These are phyloP conservation scores for Pseudocercospora eumusae DNA, from an alignment of 2,329 filamentous ascomycete species.

Conservation along the genomic window DNA sequence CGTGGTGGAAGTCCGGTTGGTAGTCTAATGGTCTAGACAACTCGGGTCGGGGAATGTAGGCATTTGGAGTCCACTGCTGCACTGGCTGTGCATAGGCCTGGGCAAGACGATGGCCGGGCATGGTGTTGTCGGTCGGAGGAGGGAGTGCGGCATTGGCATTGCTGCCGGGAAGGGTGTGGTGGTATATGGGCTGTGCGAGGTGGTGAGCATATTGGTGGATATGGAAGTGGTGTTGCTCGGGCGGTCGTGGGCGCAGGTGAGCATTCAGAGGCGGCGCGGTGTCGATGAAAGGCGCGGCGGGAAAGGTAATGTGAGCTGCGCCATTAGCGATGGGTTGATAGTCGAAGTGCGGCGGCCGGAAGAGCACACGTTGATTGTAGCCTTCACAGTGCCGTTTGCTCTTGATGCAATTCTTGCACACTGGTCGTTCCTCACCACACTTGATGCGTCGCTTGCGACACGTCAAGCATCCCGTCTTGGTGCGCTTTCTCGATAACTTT, in stretches of 20 bases:
- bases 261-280: slow-evolving; percentile 8
- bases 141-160: background rate
- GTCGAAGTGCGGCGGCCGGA: slow-evolving; percentile 70
- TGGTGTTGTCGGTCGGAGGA: background rate
- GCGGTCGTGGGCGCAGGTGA: slow-evolving; percentile 22
- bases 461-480: slow-evolving; percentile 90
- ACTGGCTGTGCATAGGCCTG: slow-evolving; percentile 5
- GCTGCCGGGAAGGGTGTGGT: background rate
- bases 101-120: background rate
- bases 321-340: slow-evolving; percentile 53
- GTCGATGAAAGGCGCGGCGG: slow-evolving; percentile 29
- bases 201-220: slow-evolving; percentile 8
- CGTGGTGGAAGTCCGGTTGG: slow-evolving; percentile 8
- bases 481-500: slow-evolving; percentile 59
- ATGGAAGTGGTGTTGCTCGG: slow-evolving; percentile 13
- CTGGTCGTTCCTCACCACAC: slow-evolving; percentile 86
- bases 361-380: slow-evolving; percentile 77
- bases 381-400: slow-evolving; percentile 82
- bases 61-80: slow-evolving; percentile 22
- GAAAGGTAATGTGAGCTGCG: slow-evolving; percentile 42
- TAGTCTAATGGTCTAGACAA: slow-evolving; percentile 28
- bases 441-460: slow-evolving; percentile 95
- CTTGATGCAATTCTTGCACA: slow-evolving; percentile 81
- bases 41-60: slow-evolving; percentile 30
- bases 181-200: background rate